These are phyloP conservation scores for Leishmania mexicana DNA, from an alignment of 208 protist species.

Conservation along the genomic window DNA sequence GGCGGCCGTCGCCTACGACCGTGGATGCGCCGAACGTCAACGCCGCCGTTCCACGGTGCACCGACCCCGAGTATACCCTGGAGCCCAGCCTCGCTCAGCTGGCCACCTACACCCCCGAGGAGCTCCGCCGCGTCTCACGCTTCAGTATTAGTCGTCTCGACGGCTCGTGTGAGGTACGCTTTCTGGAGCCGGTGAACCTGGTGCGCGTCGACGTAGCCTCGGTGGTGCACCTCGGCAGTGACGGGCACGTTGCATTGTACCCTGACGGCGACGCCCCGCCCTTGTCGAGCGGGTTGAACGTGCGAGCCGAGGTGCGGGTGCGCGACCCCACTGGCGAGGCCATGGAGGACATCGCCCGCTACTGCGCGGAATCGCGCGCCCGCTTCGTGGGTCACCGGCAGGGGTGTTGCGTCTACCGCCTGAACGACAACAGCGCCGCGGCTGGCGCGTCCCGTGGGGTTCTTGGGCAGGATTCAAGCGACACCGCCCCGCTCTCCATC, in stretches of 20 bases:
- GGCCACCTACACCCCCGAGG: constrained; percentile 36
- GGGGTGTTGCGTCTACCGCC: constrained; percentile 28
- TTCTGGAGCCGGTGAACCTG: constrained; percentile 86
- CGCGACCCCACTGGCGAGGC: constrained; percentile 48
- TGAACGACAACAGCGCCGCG: constrained; percentile 15
- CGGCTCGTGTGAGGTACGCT: constrained; percentile 62
- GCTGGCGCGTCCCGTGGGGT: neutral
- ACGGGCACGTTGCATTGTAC: constrained; percentile 75
- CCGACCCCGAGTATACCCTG: constrained; percentile 56
- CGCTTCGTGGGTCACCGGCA: constrained; percentile 23
- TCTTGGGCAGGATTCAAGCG: neutral
- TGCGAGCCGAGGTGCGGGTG: constrained; percentile 69
- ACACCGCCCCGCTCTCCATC: constrained; percentile 15
- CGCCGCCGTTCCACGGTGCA: constrained; percentile 57
- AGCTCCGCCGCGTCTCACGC: constrained; percentile 53
- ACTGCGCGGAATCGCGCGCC: constrained; percentile 11
- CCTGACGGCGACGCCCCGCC: constrained; percentile 38
- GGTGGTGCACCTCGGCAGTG: constrained; percentile 46
- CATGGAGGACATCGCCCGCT: constrained; percentile 22
- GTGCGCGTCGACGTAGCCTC: constrained; percentile 69
- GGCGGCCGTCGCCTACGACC: neutral
- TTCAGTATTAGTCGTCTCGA: constrained; percentile 68
- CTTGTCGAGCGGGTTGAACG: constrained; percentile 51
- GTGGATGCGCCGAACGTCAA: constrained; percentile 3
- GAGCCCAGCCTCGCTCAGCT: constrained; percentile 64